Conservation (phyloP, 306 rosid species). For the Chamaecrista fasciculata region DNA sequence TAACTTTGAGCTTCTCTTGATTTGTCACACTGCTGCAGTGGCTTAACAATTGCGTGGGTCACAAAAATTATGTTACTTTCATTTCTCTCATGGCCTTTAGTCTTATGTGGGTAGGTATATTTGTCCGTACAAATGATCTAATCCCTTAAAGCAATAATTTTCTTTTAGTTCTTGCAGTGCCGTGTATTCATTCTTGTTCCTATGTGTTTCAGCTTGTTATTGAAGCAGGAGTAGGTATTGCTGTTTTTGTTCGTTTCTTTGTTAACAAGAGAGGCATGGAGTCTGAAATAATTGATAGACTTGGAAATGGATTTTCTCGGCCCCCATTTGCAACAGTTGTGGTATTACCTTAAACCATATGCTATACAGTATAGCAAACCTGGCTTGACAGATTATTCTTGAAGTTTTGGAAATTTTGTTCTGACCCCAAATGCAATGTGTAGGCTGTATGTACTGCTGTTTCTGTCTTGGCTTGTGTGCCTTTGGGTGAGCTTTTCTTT, state of each 20-base stretch:
- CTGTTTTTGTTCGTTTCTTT: slow-evolving; percentile 91
- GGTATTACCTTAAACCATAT: slow-evolving; percentile 45
- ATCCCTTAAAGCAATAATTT: slow-evolving; percentile 19
- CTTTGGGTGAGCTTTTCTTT: slow-evolving; percentile 91
- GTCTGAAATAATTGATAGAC: slow-evolving; percentile 81
- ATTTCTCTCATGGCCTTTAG: slow-evolving; percentile 91
- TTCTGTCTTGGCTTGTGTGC: slow-evolving; percentile 90
- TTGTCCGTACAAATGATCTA: slow-evolving; percentile 1
- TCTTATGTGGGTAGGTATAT: slow-evolving; percentile 78
- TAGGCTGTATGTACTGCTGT: slow-evolving; percentile 87
- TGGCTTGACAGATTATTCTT: slow-evolving; percentile 11
- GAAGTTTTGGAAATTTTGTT: slow-evolving; percentile 22
- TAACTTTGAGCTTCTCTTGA: slow-evolving; percentile 30
- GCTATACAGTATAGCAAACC: slow-evolving; percentile 22
- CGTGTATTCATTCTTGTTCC: slow-evolving; percentile 15
- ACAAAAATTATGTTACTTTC: slow-evolving; percentile 79
- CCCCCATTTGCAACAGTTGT: slow-evolving; percentile 94
- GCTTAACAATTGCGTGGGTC: slow-evolving; percentile 98
- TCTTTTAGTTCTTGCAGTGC: slow-evolving; percentile 25
- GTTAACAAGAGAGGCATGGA: slow-evolving; percentile 86
- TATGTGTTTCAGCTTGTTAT: slow-evolving; percentile 68
- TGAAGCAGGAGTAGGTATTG: slow-evolving; percentile 92
- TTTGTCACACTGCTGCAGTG: slow-evolving; percentile 69
- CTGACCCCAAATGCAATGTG: slow-evolving; percentile 38
- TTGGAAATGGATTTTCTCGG: slow-evolving; percentile 97